Percentiles rank a stretch among this genome's conserved stretches.
phyloP scores from a whole-genome alignment of 2,329 filamentous ascomycete species.

The Cryphonectria nitschkei region DNA sequence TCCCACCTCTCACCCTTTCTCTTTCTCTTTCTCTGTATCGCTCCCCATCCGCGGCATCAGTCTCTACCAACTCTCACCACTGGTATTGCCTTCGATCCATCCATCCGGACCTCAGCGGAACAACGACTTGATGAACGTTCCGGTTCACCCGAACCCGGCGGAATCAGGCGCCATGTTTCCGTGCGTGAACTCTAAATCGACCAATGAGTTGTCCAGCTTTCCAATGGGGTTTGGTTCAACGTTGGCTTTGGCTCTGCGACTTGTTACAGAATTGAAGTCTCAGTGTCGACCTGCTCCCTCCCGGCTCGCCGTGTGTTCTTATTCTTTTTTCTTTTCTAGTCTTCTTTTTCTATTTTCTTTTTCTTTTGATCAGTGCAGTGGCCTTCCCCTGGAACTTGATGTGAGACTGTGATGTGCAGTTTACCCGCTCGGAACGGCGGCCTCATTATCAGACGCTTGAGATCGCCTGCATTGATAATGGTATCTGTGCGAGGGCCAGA shows the following conservation, averaged over 20 bases:
- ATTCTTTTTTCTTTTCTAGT: neutral
- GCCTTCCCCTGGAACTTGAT: neutral
- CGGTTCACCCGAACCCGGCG: neutral
- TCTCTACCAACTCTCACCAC: neutral
- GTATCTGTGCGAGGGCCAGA: too few relatives aligned
- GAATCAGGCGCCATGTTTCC: neutral
- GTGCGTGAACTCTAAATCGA: neutral
- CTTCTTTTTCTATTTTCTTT: too few relatives aligned
- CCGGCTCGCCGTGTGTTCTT: neutral
- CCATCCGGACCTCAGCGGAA: neutral
- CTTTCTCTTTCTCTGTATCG: too few relatives aligned
- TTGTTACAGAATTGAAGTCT: conserved; percentile 4
- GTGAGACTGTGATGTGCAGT: too few relatives aligned
- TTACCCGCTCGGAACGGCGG: too few relatives aligned
- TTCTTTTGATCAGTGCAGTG: neutral
- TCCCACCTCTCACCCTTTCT: too few relatives aligned
- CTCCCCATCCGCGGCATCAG: too few relatives aligned
- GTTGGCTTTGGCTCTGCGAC: neutral
- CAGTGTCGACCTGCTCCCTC: neutral
- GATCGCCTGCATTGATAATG: too few relatives aligned
- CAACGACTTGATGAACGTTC: too few relatives aligned
- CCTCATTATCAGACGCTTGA: too few relatives aligned
- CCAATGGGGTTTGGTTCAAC: neutral
- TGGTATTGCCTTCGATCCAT: neutral
- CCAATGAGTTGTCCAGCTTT: neutral